phyloP scores from a whole-genome alignment of 345 rosid genomes.

The Punica granatum region DNA sequence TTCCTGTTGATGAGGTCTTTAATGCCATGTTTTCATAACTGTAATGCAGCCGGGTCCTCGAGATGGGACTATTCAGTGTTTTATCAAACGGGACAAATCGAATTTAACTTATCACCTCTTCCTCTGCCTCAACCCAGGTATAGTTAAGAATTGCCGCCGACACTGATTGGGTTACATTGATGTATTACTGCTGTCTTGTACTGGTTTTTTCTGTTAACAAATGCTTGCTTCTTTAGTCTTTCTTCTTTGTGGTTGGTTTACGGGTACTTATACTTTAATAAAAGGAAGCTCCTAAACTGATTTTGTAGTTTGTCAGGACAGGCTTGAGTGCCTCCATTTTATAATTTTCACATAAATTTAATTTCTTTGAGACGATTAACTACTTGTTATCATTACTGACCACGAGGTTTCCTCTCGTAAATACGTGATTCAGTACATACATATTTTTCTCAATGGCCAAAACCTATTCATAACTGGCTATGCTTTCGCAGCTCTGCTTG shows the following conservation, averaged over 20 bases:
- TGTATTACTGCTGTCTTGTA: too few species aligned
- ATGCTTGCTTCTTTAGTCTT: too few species aligned
- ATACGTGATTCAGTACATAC: not conserved
- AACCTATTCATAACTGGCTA: not conserved
- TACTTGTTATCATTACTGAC: not conserved
- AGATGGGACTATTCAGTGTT: conserved; percentile 84
- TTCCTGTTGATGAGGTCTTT: not conserved
- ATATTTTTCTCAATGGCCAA: too few species aligned
- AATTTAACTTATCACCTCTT: conserved; percentile 81
- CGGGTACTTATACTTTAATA: too few species aligned
- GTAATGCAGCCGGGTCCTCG: conserved; percentile 71
- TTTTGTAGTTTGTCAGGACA: too few species aligned
- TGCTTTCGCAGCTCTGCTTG: conserved; percentile 52
- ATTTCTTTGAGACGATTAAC: too few species aligned
- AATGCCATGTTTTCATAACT: not conserved
- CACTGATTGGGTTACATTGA: not conserved
- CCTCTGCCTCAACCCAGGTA: conserved; percentile 92
- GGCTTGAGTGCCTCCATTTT: too few species aligned
- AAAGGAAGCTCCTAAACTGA: too few species aligned
- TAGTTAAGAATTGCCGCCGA: conserved; percentile 11
- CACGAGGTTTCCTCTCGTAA: not conserved
- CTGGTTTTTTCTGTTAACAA: not conserved
- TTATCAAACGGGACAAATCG: conserved; percentile 86
- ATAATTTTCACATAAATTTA: too few species aligned
- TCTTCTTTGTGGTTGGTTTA: too few species aligned